Conservation (phyloP, 2,329 filamentous ascomycete species). For the Fulvia fulva region DNA sequence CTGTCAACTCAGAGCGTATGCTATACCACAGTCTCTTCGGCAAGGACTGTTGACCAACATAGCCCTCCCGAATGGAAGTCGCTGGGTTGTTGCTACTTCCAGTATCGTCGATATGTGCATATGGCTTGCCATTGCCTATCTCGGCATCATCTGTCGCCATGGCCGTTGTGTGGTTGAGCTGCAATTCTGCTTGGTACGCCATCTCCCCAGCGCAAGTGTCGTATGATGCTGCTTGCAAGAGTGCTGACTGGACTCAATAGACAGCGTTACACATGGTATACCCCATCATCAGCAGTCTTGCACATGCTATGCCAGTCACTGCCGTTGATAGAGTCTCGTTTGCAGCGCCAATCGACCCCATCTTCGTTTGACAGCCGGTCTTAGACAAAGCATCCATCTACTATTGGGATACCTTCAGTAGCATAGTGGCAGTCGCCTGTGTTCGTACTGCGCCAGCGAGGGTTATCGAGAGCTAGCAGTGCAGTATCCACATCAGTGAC, state of each 20-base stretch:
- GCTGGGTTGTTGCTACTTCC: not conserved
- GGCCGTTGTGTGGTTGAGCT: not conserved
- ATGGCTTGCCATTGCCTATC: not conserved
- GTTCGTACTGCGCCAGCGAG: not conserved
- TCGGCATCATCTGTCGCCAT: not conserved
- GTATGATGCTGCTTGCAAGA: not conserved
- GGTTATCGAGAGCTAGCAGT: not conserved
- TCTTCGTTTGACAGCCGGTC: not conserved
- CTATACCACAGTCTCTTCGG: constrained; percentile 1
- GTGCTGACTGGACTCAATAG: not conserved
- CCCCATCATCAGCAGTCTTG: not conserved
- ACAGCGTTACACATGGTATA: not conserved
- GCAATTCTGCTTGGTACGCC: not conserved
- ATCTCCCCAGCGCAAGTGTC: not conserved
- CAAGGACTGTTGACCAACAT: not conserved
- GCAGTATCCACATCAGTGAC: not conserved
- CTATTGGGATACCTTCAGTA: too few species aligned
- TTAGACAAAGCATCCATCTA: not conserved
- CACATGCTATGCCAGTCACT: not conserved
- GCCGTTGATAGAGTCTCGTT: not conserved
- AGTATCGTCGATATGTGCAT: not conserved
- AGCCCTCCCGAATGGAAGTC: not conserved
- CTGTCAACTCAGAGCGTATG: constrained; percentile 8
- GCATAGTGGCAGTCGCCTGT: too few species aligned
- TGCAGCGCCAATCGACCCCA: not conserved